Evolutionary conservation across 23 red algal genomes (phyloP), one percentile per base, ranked within the genome.

Genomic region (Agarophyton chilense): DNA sequence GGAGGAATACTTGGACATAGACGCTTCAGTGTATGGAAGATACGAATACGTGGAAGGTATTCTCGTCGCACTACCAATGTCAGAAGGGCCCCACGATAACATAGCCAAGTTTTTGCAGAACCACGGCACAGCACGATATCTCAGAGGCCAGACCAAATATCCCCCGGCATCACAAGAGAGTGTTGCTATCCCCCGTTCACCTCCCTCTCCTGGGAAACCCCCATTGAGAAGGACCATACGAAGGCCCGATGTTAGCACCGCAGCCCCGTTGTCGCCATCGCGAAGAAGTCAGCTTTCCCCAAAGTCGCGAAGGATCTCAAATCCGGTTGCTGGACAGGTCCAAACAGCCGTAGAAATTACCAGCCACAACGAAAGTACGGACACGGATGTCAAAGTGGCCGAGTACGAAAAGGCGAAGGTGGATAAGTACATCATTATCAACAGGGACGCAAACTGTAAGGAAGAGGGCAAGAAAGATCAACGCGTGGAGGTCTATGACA

Each of bases 1-100:
- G 62, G 62, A 67, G 62, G 62, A 67, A 38, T 67, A 14, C 18
- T 67, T 67, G 28, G 62, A 67, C 62, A 67, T 67, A 32, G 29
- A 38, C 29, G 6, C 62, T 67, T 67, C 17, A 34, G 29, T 38
- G 62, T 67, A 67, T 67, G 62, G 62, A 67, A 4, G 17, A 38
- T 67, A 67, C 29, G 62, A 67, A 67, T 67, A 67, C 62, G 62
- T 67, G 62, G 62, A 67, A 67, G 62, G 62, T 38, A 67, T 67
- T 39, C 62, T 67, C 5, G 62, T 67, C 2, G 62, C 62, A 67
- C 62, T 67, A 38, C 62, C 62, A 67, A 38, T 38, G 62, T 67
- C 29, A 38, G 62, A 67, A 67, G 5, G 35, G 62, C 17, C 29
- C 62, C 62, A 67, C 62, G 62, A 67, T 38, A 67, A 67, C 62